Evolutionary conservation across 148 eudicot genomes (phyloP).

Genomic region (Amaranthus hypochondriacus): DNA sequence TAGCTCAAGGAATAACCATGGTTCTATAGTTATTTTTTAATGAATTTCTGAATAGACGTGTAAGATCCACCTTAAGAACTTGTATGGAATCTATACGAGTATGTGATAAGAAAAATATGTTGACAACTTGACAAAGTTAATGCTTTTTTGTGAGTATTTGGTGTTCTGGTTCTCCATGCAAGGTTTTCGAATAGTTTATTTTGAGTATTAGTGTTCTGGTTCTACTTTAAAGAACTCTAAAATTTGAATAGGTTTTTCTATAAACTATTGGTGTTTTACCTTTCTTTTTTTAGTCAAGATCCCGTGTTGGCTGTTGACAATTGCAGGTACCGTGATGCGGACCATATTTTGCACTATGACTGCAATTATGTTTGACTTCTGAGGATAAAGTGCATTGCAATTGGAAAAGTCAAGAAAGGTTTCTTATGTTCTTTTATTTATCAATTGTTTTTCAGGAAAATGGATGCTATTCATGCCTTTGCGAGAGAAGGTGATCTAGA

Average conservation of each 20-base stretch:
- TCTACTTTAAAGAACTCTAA: not conserved
- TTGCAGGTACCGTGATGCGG: not conserved
- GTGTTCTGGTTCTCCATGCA: not conserved
- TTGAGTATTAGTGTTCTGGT: not conserved
- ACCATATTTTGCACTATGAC: too few relatives aligned
- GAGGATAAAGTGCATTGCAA: not conserved
- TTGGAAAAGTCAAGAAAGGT: not conserved
- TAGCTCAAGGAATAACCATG: not conserved
- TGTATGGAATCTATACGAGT: not conserved
- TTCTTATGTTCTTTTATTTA: not conserved
- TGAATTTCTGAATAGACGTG: too few relatives aligned
- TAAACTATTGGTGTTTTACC: not conserved
- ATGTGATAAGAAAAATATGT: not conserved
- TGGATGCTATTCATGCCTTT: conserved; percentile 88
- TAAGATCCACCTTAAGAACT: not conserved
- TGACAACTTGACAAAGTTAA: not conserved
- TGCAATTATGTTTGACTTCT: not conserved
- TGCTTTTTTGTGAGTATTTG: not conserved
- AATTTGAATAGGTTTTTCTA: too few relatives aligned
- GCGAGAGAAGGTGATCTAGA: conserved; percentile 89
- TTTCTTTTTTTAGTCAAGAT: not conserved
- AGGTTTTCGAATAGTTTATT: not conserved
- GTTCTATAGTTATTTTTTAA: not conserved
- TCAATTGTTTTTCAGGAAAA: conserved; percentile 40
- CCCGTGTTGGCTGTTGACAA: not conserved